Percentiles rank a stretch among this genome's conserved stretches.
phyloP scores from a whole-genome alignment of 495 filamentous ascomycete species.

The Polyplosphaeria fusca region DNA sequence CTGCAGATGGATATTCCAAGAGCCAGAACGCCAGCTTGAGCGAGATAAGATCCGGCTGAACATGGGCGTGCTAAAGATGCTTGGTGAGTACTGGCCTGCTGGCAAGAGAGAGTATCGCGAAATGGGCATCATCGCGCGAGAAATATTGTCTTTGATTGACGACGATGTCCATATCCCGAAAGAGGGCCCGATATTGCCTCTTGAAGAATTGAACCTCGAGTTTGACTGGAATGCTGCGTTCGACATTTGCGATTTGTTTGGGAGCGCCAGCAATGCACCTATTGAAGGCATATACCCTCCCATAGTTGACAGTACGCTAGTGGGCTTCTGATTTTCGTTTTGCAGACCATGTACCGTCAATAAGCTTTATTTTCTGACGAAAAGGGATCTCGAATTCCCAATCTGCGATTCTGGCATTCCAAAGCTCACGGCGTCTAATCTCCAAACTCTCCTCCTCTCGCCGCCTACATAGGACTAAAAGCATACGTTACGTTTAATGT shows the following conservation, averaged over 20 bases:
- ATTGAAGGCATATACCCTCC: too few species aligned
- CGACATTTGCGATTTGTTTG: conserved; percentile 7
- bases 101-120: conserved; percentile 13
- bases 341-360: too few species aligned
- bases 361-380: too few species aligned
- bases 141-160: conserved; percentile 11
- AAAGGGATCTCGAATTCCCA: too few species aligned
- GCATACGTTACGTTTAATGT: too few species aligned
- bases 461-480: too few species aligned
- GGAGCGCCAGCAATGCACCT: background rate
- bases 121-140: conserved; percentile 17
- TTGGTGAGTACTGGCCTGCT: conserved; percentile 22
- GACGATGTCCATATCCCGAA: conserved; percentile 11
- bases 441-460: too few species aligned
- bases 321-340: too few species aligned
- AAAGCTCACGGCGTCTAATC: too few species aligned
- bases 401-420: too few species aligned
- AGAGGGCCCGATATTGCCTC: background rate
- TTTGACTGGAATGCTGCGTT: conserved; percentile 17
- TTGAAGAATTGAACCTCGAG: conserved; percentile 6
- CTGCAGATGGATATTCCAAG: conserved; percentile 24
- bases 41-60: conserved; percentile 25
- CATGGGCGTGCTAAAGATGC: conserved; percentile 28
- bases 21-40: conserved; percentile 16
- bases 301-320: too few species aligned